Conservation (phyloP, 306 rosid genomes). For the Vigna radiata region DNA sequence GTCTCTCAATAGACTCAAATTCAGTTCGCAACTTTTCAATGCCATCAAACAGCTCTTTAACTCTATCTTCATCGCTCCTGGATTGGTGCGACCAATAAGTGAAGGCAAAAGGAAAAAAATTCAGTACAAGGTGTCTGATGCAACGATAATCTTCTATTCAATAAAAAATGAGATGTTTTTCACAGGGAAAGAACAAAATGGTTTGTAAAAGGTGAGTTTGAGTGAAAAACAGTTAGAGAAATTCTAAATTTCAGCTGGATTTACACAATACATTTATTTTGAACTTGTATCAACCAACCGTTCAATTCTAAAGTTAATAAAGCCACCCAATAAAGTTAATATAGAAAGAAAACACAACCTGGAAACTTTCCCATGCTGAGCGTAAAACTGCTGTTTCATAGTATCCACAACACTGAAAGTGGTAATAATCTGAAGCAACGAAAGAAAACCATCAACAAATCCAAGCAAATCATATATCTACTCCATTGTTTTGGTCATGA, state of each 20-base stretch:
- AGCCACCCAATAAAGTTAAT: constrained; percentile 1
- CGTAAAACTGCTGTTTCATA: constrained; percentile 88
- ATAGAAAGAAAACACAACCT: constrained; percentile 59
- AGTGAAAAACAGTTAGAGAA: constrained; percentile 24
- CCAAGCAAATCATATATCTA: constrained; percentile 9
- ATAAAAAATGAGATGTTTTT: constrained; percentile 3
- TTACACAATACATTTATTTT: constrained; percentile 24
- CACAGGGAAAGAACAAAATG: constrained; percentile 13
- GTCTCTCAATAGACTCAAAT: constrained; percentile 90
- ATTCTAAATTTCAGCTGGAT: constrained; percentile 2
- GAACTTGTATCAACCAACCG: constrained; percentile 26
- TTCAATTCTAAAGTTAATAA: constrained; percentile 21
- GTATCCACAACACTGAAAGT: constrained; percentile 96
- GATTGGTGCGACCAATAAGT: constrained; percentile 34
- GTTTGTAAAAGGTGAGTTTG: not conserved
- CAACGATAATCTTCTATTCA: not conserved
- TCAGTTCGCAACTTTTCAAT: constrained; percentile 66
- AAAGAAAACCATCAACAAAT: constrained; percentile 28
- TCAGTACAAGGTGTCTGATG: not conserved
- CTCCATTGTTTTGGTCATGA: constrained; percentile 2
- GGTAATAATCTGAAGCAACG: constrained; percentile 79
- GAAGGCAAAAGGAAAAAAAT: constrained; percentile 14
- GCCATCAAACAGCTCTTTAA: constrained; percentile 77
- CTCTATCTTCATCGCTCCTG: constrained; percentile 85
- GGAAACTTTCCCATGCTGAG: constrained; percentile 65